Conservation (phyloP, 805 yeast genomes). For the Candida corydali region DNA sequence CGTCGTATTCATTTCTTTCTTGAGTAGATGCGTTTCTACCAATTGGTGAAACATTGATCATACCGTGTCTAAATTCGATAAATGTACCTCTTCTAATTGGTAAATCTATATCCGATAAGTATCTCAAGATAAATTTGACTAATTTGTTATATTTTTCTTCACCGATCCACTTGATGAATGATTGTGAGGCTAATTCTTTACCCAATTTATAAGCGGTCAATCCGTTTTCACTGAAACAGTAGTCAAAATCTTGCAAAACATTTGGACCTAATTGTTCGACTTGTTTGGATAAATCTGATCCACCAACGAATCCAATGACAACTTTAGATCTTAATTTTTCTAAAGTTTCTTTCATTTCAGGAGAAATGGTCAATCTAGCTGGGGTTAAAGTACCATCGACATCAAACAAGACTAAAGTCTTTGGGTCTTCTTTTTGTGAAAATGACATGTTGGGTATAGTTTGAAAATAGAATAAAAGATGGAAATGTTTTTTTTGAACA, state of each 20-base stretch:
- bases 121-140: conserved; percentile 78
- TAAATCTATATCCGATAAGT: conserved; percentile 79
- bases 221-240: conserved; percentile 96
- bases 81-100: conserved; percentile 99
- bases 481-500: background rate
- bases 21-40: conserved; percentile 96
- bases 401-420: conserved; percentile 87
- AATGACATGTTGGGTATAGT: conserved; percentile 52
- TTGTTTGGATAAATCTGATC: conserved; percentile 92
- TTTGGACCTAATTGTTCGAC: conserved; percentile 89
- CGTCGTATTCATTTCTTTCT: conserved; percentile 92
- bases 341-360: conserved; percentile 73
- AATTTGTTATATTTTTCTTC: conserved; percentile 89
- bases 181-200: conserved; percentile 82
- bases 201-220: conserved; percentile 95
- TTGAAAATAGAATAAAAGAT: background rate
- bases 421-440: conserved; percentile 74
- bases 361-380: conserved; percentile 77
- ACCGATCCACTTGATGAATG: conserved; percentile 94
- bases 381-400: conserved; percentile 99
- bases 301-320: conserved; percentile 97
- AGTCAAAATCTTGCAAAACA: conserved; percentile 80
- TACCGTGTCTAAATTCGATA: conserved; percentile 98
- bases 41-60: conserved; percentile 96
- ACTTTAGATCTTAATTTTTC: conserved; percentile 80